A percentile compares a stretch with the other conserved stretches of the same genome.
These are phyloP conservation scores for Diplocarpon rosae DNA, from an alignment of 2,329 filamentous ascomycete species.

Conservation along the genomic window DNA sequence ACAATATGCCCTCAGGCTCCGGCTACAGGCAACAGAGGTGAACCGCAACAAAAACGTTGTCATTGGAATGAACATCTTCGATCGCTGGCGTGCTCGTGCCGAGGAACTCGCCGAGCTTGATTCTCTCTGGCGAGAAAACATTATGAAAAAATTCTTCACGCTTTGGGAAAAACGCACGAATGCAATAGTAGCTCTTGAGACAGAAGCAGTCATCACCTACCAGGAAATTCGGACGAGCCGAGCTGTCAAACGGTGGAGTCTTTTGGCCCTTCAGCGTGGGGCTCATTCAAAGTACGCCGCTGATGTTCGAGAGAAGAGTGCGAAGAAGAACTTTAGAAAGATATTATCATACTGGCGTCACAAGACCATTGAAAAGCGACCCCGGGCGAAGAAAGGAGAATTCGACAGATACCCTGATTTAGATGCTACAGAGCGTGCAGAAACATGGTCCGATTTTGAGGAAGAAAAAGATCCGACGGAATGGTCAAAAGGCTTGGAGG, in stretches of 20 bases:
- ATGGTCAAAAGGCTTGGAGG: slow-evolving; percentile 16
- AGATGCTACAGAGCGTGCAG: slow-evolving; percentile 14
- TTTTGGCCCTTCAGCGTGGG: slow-evolving; percentile 20
- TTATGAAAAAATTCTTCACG: slow-evolving; percentile 19
- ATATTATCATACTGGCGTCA: slow-evolving; percentile 27
- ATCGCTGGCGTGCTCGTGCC: slow-evolving; percentile 23
- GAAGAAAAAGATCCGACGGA: slow-evolving; percentile 20
- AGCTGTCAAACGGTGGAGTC: slow-evolving; percentile 25
- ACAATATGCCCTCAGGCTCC: slow-evolving; percentile 18
- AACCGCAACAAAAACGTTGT: slow-evolving; percentile 19
- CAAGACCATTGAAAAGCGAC: slow-evolving; percentile 17
- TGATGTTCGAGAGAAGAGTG: slow-evolving; percentile 25
- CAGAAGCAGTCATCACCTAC: slow-evolving; percentile 22
- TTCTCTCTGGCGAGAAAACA: slow-evolving; percentile 13
- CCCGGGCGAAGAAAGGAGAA: slow-evolving; percentile 2
- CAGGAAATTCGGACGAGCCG: slow-evolving; percentile 21
- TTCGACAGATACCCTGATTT: slow-evolving; percentile 7
- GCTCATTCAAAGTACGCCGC: slow-evolving; percentile 21
- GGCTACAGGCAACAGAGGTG: slow-evolving; percentile 21
- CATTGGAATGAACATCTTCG: slow-evolving; percentile 23
- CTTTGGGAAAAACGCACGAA: slow-evolving; percentile 20
- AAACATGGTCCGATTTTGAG: slow-evolving; percentile 25
- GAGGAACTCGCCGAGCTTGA: slow-evolving; percentile 23
- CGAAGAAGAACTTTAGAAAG: slow-evolving; percentile 25
- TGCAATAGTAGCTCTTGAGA: slow-evolving; percentile 18